These are phyloP conservation scores for Lenwebbia sp. DNA, from an alignment of 345 rosid genomes.

Conservation along the genomic window DNA sequence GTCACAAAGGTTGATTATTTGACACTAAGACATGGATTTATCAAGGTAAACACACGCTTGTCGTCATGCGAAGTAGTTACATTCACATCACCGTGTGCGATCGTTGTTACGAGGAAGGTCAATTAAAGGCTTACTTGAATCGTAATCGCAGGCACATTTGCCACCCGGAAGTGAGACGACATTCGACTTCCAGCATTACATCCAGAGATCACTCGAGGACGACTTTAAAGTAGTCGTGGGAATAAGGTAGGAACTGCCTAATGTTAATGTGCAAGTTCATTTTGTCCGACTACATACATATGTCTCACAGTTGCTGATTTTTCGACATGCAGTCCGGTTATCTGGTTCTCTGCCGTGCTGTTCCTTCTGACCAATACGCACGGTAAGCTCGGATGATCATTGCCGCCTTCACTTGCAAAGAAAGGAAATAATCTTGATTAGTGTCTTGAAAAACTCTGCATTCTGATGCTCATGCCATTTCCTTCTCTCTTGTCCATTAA, in stretches of 20 bases:
- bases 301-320: neutral
- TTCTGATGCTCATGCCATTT: neutral
- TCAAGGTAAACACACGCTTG: constrained; percentile 29
- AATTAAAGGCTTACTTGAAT: neutral
- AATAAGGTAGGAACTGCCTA: constrained; percentile 34
- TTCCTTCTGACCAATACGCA: constrained; percentile 67
- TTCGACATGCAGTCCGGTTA: constrained; percentile 49
- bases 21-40: constrained; percentile 92
- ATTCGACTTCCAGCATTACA: constrained; percentile 81
- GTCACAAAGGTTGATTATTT: constrained; percentile 85
- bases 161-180: constrained; percentile 63
- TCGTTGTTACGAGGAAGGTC: neutral
- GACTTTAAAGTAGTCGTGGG: constrained; percentile 91
- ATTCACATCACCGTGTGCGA: neutral
- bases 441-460: neutral
- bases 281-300: neutral
- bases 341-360: constrained; percentile 70
- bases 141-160: constrained; percentile 70
- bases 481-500: neutral
- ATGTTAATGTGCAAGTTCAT: neutral
- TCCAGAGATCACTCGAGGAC: constrained; percentile 74
- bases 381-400: constrained; percentile 29
- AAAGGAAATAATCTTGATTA: neutral
- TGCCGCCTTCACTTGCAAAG: neutral
- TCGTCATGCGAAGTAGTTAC: neutral